phyloP scores from a whole-genome alignment of 495 filamentous ascomycete genomes.

The Neurospora tetrasperma region DNA sequence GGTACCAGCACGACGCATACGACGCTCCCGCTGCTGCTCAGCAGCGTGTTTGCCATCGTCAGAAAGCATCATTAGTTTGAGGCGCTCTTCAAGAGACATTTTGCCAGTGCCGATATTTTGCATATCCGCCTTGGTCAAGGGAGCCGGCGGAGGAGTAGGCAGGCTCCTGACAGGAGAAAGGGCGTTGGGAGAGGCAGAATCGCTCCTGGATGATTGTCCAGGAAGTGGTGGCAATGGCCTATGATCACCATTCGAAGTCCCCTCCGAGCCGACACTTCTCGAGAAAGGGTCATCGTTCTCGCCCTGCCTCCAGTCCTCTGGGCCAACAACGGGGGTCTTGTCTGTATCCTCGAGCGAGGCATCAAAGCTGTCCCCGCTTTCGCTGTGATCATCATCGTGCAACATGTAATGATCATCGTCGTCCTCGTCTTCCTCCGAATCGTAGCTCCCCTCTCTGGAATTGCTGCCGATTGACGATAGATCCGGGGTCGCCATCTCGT shows the following conservation, averaged over 20 bases:
- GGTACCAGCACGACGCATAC: slow-evolving; percentile 45
- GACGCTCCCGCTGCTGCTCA: slow-evolving; percentile 51
- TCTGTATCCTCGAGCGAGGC: slow-evolving; percentile 88
- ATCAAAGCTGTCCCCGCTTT: slow-evolving; percentile 87
- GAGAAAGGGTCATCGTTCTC: slow-evolving; percentile 63
- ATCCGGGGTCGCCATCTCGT: slow-evolving; percentile 94
- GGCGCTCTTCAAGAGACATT: slow-evolving; percentile 72
- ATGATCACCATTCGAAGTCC: slow-evolving; percentile 60
- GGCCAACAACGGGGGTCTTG: slow-evolving; percentile 92
- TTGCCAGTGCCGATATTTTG: slow-evolving; percentile 54
- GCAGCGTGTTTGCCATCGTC: slow-evolving; percentile 44
- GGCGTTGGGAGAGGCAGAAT: slow-evolving; percentile 29
- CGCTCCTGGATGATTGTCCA: slow-evolving; percentile 27
- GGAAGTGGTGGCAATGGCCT: slow-evolving; percentile 69
- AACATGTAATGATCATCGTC: slow-evolving; percentile 65
- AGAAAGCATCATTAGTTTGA: slow-evolving; percentile 72
- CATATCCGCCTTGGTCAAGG: slow-evolving; percentile 59
- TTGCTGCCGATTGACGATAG: slow-evolving; percentile 79
- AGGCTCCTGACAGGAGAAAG: slow-evolving; percentile 53
- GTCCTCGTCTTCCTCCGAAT: slow-evolving; percentile 63
- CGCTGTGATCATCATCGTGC: slow-evolving; percentile 54
- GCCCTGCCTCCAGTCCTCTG: slow-evolving; percentile 87
- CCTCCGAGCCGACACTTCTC: slow-evolving; percentile 52
- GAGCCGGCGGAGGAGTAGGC: slow-evolving; percentile 56
- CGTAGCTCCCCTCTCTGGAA: slow-evolving; percentile 84